phyloP scores from a whole-genome alignment of 768 basidiomycete species.

The Hirschioporus abietinus region DNA sequence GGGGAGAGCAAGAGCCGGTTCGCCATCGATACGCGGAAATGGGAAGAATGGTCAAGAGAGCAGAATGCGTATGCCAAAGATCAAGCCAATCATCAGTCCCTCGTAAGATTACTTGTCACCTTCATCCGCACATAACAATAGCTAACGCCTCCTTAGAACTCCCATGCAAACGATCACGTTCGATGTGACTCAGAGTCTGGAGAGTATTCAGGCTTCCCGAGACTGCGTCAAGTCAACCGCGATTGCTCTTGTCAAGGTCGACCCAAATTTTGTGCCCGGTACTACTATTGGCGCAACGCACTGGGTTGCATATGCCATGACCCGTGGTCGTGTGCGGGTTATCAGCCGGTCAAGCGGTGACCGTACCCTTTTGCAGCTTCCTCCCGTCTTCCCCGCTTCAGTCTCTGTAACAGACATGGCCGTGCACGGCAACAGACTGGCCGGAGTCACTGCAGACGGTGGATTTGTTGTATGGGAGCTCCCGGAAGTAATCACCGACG shows the following conservation, averaged over 20 bases:
- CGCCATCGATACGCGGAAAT: conserved; percentile 19
- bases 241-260: conserved; percentile 83
- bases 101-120: conserved; percentile 33
- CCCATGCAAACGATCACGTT: conserved; percentile 67
- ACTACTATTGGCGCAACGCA: conserved; percentile 87
- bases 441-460: conserved; percentile 83
- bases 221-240: conserved; percentile 86
- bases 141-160: conserved; percentile 31
- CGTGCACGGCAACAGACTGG: conserved; percentile 74
- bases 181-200: conserved; percentile 68
- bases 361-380: conserved; percentile 75
- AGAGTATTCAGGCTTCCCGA: conserved; percentile 68
- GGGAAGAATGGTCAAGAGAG: conserved; percentile 30
- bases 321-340: conserved; percentile 78
- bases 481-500: conserved; percentile 78
- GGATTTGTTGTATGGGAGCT: conserved; percentile 88
- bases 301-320: conserved; percentile 94
- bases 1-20: not conserved
- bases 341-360: conserved; percentile 87
- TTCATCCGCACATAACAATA: not conserved
- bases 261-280: conserved; percentile 77
- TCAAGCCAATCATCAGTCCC: conserved; percentile 49
- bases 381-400: conserved; percentile 47
- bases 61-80: conserved; percentile 35
- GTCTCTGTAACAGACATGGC: conserved; percentile 83